Evolutionary conservation across 2,329 filamentous ascomycete species (phyloP), one percentile per base, ranked within the genome.

Genomic region (Scedosporium apiospermum): DNA sequence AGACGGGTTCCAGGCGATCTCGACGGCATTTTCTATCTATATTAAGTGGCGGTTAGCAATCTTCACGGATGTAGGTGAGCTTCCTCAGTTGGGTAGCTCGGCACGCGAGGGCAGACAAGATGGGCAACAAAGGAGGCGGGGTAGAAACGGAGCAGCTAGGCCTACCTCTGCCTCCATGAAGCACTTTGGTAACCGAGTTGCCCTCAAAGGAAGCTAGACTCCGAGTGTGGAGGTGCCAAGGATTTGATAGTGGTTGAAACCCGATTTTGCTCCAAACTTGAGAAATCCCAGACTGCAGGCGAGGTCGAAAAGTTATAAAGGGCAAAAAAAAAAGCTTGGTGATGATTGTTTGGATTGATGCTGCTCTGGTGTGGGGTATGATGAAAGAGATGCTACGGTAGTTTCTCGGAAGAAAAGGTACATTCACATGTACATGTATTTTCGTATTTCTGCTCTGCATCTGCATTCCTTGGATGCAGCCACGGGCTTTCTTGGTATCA

Each of bases 21-120:
- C 87, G 78, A 98, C 95, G 76, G 95, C 95, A 79, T 91, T 93
- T 78, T 95, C 90, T 75, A 97, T 88, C 91, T 97, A 51, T 6
- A 42, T 44, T 10, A 26, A 18, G 38, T 9, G 42, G 18, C 7
- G 6, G 38, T 60, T 60, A 60, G 57, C 10, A 23, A 44, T 42
- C 4, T 38, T 14, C 7, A 58, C 30, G 27, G 23, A 23, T 41
- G 26, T 10, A 46, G 38, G n/a, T 14, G 6, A 12, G 46, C 27
- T 34, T 23, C 21, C 30, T 12, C 41, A 4, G 44, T 53, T 38
- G 60, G 60, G 27, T 30, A 27, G 51, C 30, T 38, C 34, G 41
- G 30, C n/a, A 41, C 46, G 27, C 41, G 60, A 57, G 60, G 58
- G 41, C 23, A 10, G n/a, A 12, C 51, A 27, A 26, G 30, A n/a